Conservation (phyloP, 352 stramenopile genomes). For the Pythium phragmiticola region DNA sequence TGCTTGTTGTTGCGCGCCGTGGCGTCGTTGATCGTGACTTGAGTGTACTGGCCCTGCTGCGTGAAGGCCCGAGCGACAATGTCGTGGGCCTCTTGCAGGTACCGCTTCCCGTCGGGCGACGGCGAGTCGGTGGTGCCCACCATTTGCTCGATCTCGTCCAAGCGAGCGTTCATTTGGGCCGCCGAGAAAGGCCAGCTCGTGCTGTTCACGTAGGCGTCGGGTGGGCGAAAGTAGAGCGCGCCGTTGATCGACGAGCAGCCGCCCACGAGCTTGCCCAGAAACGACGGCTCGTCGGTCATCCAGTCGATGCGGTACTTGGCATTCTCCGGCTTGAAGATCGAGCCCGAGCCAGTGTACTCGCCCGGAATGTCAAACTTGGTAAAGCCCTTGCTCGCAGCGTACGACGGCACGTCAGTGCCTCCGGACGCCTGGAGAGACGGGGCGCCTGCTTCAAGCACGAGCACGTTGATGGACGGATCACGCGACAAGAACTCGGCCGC, state of each 20-base stretch:
- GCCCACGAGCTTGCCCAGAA: constrained; percentile 75
- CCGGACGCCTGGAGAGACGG: constrained; percentile 45
- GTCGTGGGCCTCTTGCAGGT: constrained; percentile 52
- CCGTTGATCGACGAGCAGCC: constrained; percentile 84
- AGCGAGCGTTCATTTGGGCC: constrained; percentile 49
- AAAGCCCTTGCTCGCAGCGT: constrained; percentile 36
- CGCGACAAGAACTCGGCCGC: constrained; percentile 61
- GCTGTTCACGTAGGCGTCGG: constrained; percentile 45
- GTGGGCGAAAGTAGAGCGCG: constrained; percentile 76
- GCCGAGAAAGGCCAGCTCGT: constrained; percentile 56
- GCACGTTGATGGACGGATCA: constrained; percentile 43
- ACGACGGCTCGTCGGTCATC: constrained; percentile 43
- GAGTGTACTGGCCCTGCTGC: constrained; percentile 38
- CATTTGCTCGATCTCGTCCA: constrained; percentile 47
- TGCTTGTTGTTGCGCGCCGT: constrained; percentile 51
- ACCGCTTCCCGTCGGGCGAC: constrained; percentile 45
- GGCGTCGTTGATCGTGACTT: constrained; percentile 42
- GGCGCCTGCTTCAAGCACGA: constrained; percentile 58
- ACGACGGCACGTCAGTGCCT: constrained; percentile 42
- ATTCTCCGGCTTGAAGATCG: constrained; percentile 31
- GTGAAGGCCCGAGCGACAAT: constrained; percentile 43
- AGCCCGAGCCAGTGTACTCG: constrained; percentile 43
- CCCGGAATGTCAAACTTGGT: constrained; percentile 78
- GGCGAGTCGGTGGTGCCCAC: constrained; percentile 48
- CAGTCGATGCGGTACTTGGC: constrained; percentile 56